Percentiles rank a stretch among this genome's conserved stretches.
These are phyloP conservation scores for Moniliella sp. DNA, from an alignment of 1,284 basidiomycete genomes.

Conservation along the genomic window DNA sequence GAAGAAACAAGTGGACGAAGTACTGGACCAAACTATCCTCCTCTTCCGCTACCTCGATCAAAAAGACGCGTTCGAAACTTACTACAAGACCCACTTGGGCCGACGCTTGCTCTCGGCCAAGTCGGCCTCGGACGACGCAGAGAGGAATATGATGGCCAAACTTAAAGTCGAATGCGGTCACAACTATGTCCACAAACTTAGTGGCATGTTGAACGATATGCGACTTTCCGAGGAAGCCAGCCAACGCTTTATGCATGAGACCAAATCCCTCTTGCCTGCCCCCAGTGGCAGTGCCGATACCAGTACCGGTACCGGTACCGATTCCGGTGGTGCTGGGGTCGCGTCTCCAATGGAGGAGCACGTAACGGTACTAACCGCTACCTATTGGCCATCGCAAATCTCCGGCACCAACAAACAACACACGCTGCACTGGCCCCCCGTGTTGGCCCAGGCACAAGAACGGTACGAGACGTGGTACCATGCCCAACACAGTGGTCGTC, in stretches of 20 bases:
- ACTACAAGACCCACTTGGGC: slow-evolving; percentile 88
- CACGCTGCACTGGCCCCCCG: no score
- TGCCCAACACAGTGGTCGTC: slow-evolving; percentile 63
- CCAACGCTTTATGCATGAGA: slow-evolving; percentile 54
- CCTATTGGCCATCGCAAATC: not conserved
- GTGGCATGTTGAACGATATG: slow-evolving; percentile 99
- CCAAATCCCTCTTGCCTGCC: no score
- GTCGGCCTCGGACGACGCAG: slow-evolving; percentile 86
- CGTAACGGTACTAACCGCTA: not conserved
- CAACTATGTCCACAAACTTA: slow-evolving; percentile 89
- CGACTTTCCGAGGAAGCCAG: slow-evolving; percentile 66
- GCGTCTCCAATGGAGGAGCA: no score
- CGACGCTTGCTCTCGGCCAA: slow-evolving; percentile 67
- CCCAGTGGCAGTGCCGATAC: no score
- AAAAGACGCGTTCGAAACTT: slow-evolving; percentile 92
- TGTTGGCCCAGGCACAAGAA: no score
- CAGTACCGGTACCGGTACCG: no score
- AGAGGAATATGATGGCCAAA: slow-evolving; percentile 90
- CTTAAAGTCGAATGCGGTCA: slow-evolving; percentile 90
- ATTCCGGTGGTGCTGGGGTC: no score
- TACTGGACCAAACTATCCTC: slow-evolving; percentile 81
- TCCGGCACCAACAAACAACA: no score
- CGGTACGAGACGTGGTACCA: slow-evolving; percentile 73
- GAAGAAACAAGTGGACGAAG: slow-evolving; percentile 66
- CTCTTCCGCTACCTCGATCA: slow-evolving; percentile 83